Evolutionary conservation across 306 rosid species (phyloP).

Genomic region (Casuarina equisetifolia): DNA sequence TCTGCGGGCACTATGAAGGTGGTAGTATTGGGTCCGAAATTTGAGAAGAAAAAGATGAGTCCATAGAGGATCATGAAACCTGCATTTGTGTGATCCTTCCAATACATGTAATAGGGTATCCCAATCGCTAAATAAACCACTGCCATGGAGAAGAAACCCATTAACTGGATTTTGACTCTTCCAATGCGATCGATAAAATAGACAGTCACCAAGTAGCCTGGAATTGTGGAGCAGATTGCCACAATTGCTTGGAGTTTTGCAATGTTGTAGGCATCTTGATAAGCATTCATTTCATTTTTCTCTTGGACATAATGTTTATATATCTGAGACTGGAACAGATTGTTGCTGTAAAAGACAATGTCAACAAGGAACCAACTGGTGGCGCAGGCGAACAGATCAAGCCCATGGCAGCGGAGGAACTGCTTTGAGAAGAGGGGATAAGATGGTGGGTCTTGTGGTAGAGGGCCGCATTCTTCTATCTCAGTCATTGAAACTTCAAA

Average conservation of each 20-base stretch:
- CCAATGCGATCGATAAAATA: constrained; percentile 72
- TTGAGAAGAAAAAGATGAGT: constrained; percentile 76
- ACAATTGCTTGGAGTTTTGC: constrained; percentile 62
- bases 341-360: constrained; percentile 71
- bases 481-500: constrained; percentile 47
- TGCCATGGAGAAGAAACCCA: constrained; percentile 69
- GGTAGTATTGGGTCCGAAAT: constrained; percentile 91
- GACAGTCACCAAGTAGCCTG: constrained; percentile 69
- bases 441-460: neutral
- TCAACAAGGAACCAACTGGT: constrained; percentile 62
- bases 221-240: constrained; percentile 61
- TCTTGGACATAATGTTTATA: constrained; percentile 17
- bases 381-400: constrained; percentile 64
- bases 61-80: constrained; percentile 61
- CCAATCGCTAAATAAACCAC: constrained; percentile 49
- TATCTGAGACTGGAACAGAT: constrained; percentile 64
- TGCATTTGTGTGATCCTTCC: neutral
- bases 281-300: neutral
- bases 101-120: constrained; percentile 47
- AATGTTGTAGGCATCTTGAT: constrained; percentile 30
- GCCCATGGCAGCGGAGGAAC: constrained; percentile 59
- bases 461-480: constrained; percentile 45
- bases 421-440: constrained; percentile 52
- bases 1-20: constrained; percentile 79
- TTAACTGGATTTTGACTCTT: constrained; percentile 58